These are phyloP conservation scores for Ceratobasidium papillatum DNA, from an alignment of 1,284 basidiomycete genomes.

Conservation along the genomic window DNA sequence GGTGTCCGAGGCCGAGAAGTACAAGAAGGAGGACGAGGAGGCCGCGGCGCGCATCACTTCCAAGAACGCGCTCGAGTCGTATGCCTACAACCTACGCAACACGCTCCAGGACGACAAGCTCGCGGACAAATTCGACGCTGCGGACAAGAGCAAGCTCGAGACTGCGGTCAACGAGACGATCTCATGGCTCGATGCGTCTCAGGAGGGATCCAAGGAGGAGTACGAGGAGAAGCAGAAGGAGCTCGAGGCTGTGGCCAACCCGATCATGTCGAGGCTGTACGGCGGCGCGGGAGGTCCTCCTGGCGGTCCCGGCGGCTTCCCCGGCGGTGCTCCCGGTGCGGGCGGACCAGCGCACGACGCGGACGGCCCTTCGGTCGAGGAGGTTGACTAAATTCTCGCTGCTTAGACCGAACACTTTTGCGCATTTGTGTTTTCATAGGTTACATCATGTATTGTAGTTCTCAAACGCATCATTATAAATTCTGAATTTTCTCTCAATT, in stretches of 20 bases:
- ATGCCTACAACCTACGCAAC: conserved; percentile 96
- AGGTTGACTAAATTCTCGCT: conserved; percentile 60
- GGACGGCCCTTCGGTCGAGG: conserved; percentile 88
- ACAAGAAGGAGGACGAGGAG: conserved; percentile 86
- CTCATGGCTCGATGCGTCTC: conserved; percentile 86
- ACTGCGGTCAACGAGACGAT: conserved; percentile 86
- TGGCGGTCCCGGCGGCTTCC: conserved; percentile 51
- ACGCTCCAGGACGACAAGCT: conserved; percentile 86
- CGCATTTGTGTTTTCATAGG: conserved; percentile 28
- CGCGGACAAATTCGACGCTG: conserved; percentile 85
- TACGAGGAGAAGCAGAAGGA: conserved; percentile 97
- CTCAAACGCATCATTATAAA: conserved; percentile 21
- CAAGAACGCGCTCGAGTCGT: conserved; percentile 93
- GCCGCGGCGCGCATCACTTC: conserved; percentile 83
- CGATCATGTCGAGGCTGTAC: conserved; percentile 96
- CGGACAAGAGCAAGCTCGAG: conserved; percentile 90
- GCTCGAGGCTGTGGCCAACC: conserved; percentile 89
- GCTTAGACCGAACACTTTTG: conserved; percentile 26
- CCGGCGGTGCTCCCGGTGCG: conserved; percentile 55
- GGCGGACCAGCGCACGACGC: conserved; percentile 61
- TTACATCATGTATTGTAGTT: conserved; percentile 35
- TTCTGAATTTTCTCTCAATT: conserved; percentile 18
- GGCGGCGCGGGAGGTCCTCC: conserved; percentile 63
- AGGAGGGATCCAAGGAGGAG: conserved; percentile 95
- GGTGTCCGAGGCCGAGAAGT: conserved; percentile 93